phyloP scores from a whole-genome alignment of 306 rosid genomes.

The Albizia julibrissin region DNA sequence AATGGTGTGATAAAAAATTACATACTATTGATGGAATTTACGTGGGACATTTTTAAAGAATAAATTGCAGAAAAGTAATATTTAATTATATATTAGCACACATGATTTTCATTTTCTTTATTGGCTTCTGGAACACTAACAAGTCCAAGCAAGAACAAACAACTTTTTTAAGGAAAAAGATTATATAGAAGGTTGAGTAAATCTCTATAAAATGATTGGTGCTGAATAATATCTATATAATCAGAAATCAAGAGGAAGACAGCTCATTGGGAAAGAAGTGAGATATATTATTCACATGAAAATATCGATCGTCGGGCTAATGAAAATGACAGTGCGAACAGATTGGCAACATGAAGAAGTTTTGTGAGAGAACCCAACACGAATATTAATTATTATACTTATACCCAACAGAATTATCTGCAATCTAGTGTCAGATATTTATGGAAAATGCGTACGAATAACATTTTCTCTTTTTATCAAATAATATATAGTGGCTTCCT shows the following conservation, averaged over 20 bases:
- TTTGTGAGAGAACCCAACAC: neutral
- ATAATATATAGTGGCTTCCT: neutral
- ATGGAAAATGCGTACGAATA: neutral
- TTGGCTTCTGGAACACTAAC: neutral
- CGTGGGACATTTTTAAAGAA: neutral
- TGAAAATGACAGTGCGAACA: conserved; percentile 32
- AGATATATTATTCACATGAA: conserved; percentile 35
- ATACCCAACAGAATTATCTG: neutral
- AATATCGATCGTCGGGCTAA: conserved; percentile 15
- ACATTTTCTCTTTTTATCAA: neutral
- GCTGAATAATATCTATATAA: neutral
- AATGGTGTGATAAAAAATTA: neutral
- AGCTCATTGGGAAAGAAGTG: conserved; percentile 17
- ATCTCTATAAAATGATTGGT: neutral
- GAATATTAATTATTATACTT: neutral
- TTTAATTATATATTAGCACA: neutral
- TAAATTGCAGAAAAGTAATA: neutral
- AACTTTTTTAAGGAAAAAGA: neutral
- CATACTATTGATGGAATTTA: neutral
- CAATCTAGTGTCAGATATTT: conserved; percentile 28
- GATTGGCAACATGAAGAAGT: conserved; percentile 23
- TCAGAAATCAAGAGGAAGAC: neutral
- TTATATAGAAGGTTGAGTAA: neutral
- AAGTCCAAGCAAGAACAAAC: neutral
- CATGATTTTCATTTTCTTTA: neutral